Evolutionary conservation across 129 eudicot species (phyloP).

Genomic region (Saposhnikovia divaricata): DNA sequence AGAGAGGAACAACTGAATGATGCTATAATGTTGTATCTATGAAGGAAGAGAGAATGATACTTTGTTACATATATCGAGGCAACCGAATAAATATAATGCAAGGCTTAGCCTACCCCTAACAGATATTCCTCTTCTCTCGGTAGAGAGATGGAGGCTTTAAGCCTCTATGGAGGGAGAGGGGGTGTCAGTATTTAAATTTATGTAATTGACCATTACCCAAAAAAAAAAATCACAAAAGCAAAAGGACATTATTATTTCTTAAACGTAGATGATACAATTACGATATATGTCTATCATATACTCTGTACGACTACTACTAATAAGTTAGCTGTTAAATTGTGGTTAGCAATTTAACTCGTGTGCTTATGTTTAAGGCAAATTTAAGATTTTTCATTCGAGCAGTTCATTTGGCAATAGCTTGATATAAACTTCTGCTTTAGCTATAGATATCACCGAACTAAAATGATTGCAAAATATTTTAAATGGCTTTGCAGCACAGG

Average conservation of each 20-base stretch:
- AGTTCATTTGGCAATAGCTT: not conserved
- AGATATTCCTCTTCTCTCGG: not conserved
- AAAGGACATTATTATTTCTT: not conserved
- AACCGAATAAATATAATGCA: not conserved
- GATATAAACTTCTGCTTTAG: not conserved
- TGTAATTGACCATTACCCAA: not conserved
- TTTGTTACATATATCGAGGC: not conserved
- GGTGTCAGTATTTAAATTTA: not conserved
- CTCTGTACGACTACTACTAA: not conserved
- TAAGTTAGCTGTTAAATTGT: not conserved
- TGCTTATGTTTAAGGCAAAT: not conserved
- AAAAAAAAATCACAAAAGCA: no score
- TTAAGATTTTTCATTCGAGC: not conserved
- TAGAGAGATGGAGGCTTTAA: not conserved
- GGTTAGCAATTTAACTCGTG: not conserved
- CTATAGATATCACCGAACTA: not conserved
- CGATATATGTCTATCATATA: not conserved
- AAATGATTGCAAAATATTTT: not conserved
- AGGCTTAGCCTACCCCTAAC: not conserved
- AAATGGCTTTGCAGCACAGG: constrained; percentile 12
- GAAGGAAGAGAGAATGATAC: not conserved
- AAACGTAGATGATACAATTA: not conserved
- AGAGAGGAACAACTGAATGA: not conserved
- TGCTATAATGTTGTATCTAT: not conserved
- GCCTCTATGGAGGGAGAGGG: not conserved